phyloP scores from a whole-genome alignment of 306 rosid genomes.

The Pyrus pyrifolia region DNA sequence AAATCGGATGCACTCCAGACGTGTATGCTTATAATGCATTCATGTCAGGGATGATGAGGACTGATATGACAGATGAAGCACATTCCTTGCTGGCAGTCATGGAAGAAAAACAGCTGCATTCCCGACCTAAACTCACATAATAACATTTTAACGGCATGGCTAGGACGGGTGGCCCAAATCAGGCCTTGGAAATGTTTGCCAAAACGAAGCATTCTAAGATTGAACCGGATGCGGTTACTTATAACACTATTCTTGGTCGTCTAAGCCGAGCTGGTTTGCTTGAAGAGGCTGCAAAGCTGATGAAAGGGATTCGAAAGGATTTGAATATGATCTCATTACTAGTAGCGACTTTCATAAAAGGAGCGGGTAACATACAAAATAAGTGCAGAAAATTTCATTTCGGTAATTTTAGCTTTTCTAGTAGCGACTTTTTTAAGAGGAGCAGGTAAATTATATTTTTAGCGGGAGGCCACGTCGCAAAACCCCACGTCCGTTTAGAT shows the following conservation, averaged over 20 bases:
- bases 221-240: conserved; percentile 76
- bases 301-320: conserved; percentile 77
- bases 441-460: neutral
- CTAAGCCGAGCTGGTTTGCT: conserved; percentile 90
- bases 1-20: conserved; percentile 74
- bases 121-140: conserved; percentile 80
- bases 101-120: conserved; percentile 70
- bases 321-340: conserved; percentile 64
- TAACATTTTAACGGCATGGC: conserved; percentile 75
- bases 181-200: conserved; percentile 64
- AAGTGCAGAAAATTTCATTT: too few species aligned
- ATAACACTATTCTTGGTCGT: conserved; percentile 75
- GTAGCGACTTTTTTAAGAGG: neutral
- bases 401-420: neutral
- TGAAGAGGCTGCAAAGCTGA: conserved; percentile 82
- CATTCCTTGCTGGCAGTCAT: conserved; percentile 60
- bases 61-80: conserved; percentile 68
- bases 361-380: neutral
- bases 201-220: conserved; percentile 55
- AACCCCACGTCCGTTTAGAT: neutral
- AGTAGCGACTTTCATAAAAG: too few species aligned
- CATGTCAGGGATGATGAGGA: conserved; percentile 90
- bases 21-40: conserved; percentile 87
- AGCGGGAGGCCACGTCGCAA: conserved; percentile 25
- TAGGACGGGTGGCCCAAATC: conserved; percentile 66